Base-by-base conservation (phyloP, 495 filamentous ascomycete species). In the Annulohypoxylon bovei region DNA sequence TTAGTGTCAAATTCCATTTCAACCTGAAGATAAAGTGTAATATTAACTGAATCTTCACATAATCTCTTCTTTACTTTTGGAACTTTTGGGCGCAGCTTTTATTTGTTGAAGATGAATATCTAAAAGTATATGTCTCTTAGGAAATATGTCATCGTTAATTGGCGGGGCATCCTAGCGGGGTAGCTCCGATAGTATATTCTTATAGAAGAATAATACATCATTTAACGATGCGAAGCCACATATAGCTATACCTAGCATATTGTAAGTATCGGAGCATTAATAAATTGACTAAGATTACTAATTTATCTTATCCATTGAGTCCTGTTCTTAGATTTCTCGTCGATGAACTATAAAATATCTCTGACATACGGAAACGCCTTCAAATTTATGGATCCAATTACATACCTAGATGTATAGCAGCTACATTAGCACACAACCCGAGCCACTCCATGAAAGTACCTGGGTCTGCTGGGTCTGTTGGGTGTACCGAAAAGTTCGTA, bases 1-100 rank as follows among this genome's bases (percentile, higher is more conserved):
- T 88, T 85, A 0, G 87, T 84, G 61, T 90, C 88, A 80, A 83
- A 81, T 65, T 91, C 88, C 89, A 91, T 71, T 50, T 68, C 33
- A 14, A 52, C 28, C 0, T 6, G 35, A 22, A 16, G 1, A 7
- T 42, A 54, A 2, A 37, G 2, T 37, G 4, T 11, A 37, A 37
- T 37, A 2, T 2, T 5, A 37, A 11, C 4, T 37, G 33, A 6
- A 8, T 33, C 27, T 60, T 47, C 27, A 27, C 46, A 28, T 50
- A 11, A 25, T 25, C 3, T 9, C 11, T 47, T 47, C 44, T 14
- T 11, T 20, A 32, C 9, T 47, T 14, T n/a, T n/a, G n/a, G n/a
- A n/a, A n/a, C n/a, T n/a, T n/a, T n/a, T n/a, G n/a, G n/a, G n/a
- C n/a, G n/a, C n/a, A n/a, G n/a, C n/a, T n/a, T n/a, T n/a, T n/a